phyloP scores from a whole-genome alignment of 2,329 filamentous ascomycete species.

The Penicillium sp. region DNA sequence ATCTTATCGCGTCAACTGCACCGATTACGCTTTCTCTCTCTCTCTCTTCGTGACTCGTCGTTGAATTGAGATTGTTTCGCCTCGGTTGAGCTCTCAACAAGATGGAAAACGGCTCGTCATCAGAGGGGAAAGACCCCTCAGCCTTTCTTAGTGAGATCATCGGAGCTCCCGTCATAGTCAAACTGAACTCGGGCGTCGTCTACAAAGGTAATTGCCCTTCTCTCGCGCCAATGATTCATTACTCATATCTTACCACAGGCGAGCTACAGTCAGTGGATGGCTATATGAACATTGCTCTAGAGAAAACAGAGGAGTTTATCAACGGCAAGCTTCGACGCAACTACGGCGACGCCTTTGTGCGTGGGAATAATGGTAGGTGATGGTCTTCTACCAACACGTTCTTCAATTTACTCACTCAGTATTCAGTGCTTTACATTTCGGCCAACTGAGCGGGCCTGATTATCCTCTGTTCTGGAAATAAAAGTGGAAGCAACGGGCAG shows the following conservation, averaged over 20 bases:
- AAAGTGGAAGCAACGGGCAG: too few species aligned
- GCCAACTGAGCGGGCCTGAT: conserved; percentile 22
- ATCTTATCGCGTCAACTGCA: background rate
- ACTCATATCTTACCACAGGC: conserved; percentile 48
- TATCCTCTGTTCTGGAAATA: too few species aligned
- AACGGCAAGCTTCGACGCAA: conserved; percentile 74
- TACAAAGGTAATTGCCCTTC: conserved; percentile 69
- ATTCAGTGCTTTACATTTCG: conserved; percentile 38
- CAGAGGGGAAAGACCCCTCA: conserved; percentile 83
- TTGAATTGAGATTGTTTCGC: background rate
- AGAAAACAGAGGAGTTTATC: conserved; percentile 89
- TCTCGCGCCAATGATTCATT: background rate
- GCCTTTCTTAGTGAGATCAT: conserved; percentile 92
- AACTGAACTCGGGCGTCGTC: conserved; percentile 96
- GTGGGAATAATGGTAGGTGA: conserved; percentile 83
- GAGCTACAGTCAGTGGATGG: conserved; percentile 95
- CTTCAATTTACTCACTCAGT: background rate
- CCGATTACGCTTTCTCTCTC: background rate
- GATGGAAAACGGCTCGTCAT: conserved; percentile 69
- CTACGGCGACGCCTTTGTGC: conserved; percentile 91
- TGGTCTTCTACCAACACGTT: background rate
- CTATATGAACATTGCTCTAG: conserved; percentile 99
- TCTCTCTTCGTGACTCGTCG: background rate
- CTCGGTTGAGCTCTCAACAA: background rate
- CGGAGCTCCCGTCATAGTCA: conserved; percentile 87